Percentiles rank a stretch among this genome's conserved stretches.
phyloP scores from a whole-genome alignment of 176 grass and related monocot species.

The Elymus sibiricus region DNA sequence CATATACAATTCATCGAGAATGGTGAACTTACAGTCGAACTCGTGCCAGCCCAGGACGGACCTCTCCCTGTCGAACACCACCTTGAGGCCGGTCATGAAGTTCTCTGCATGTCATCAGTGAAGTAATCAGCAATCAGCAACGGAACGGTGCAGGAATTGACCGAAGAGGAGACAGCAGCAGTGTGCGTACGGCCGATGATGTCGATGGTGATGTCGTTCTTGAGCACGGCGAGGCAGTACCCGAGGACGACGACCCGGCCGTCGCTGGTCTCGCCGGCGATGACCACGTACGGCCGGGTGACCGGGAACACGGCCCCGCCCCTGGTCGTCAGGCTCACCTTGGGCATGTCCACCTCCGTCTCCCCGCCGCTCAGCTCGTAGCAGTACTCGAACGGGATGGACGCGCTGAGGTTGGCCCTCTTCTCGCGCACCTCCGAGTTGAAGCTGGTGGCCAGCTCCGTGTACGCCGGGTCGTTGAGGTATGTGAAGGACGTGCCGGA shows the following conservation, averaged over 20 bases:
- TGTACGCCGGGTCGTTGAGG: constrained; percentile 56
- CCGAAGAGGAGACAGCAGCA: background rate
- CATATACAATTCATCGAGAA: too few species aligned
- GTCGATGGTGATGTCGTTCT: constrained; percentile 33
- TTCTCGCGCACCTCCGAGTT: background rate
- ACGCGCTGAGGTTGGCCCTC: background rate
- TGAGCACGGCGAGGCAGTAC: constrained; percentile 46
- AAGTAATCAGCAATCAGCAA: background rate
- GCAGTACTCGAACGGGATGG: constrained; percentile 50
- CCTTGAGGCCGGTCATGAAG: constrained; percentile 63
- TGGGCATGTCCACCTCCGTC: background rate
- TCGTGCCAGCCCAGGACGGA: constrained; percentile 57
- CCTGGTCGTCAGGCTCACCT: constrained; percentile 35
- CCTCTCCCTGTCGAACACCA: constrained; percentile 54
- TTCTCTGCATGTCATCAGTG: constrained; percentile 42
- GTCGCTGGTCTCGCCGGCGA: rapidly evolving
- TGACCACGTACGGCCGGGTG: background rate
- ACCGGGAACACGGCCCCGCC: constrained; percentile 46
- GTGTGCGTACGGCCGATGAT: constrained; percentile 53
- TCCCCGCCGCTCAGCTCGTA: background rate
- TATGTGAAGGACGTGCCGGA: constrained; percentile 69
- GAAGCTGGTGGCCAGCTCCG: constrained; percentile 28
- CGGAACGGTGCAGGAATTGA: background rate
- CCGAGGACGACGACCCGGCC: background rate
- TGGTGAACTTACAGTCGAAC: constrained; percentile 53